phyloP scores from a whole-genome alignment of 208 protist species.

The Leishmania braziliensis region DNA sequence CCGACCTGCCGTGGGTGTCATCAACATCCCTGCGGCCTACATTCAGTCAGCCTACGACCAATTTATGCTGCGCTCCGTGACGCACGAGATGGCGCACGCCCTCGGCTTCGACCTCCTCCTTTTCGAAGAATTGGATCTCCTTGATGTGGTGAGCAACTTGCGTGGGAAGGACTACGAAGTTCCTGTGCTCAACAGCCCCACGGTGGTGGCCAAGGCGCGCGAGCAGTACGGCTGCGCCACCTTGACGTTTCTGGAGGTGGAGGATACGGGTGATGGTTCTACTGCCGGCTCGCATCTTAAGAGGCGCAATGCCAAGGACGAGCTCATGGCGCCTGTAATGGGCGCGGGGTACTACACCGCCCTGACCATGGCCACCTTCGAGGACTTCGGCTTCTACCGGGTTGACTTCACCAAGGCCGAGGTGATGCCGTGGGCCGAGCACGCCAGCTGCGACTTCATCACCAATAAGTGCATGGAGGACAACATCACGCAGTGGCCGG shows the following conservation, averaged over 20 bases:
- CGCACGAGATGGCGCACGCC: neutral
- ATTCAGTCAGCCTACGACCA: no score
- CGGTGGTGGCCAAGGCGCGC: neutral
- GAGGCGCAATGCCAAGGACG: conserved; percentile 72
- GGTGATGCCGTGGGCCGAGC: conserved; percentile 65
- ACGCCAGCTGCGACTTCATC: conserved; percentile 65
- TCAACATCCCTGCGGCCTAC: conserved; percentile 49
- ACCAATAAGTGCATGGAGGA: conserved; percentile 44
- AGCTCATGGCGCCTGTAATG: conserved; percentile 72
- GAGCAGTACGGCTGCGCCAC: conserved; percentile 58
- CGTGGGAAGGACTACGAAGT: neutral
- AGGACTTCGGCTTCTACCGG: no score
- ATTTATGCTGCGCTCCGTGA: neutral
- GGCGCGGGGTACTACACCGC: conserved; percentile 49
- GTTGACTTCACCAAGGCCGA: conserved; percentile 69
- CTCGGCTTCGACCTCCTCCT: neutral
- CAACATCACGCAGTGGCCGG: conserved; percentile 30
- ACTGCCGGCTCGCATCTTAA: conserved; percentile 91
- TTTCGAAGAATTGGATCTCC: neutral
- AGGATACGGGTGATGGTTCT: no score
- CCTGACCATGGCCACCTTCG: conserved; percentile 81
- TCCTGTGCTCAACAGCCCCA: neutral
- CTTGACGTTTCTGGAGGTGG: conserved; percentile 70
- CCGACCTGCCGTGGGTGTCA: conserved; percentile 45
- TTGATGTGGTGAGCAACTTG: no score